Evolutionary conservation across 2,329 filamentous ascomycete genomes (phyloP).

Genomic region (Zopfia rhizophila): DNA sequence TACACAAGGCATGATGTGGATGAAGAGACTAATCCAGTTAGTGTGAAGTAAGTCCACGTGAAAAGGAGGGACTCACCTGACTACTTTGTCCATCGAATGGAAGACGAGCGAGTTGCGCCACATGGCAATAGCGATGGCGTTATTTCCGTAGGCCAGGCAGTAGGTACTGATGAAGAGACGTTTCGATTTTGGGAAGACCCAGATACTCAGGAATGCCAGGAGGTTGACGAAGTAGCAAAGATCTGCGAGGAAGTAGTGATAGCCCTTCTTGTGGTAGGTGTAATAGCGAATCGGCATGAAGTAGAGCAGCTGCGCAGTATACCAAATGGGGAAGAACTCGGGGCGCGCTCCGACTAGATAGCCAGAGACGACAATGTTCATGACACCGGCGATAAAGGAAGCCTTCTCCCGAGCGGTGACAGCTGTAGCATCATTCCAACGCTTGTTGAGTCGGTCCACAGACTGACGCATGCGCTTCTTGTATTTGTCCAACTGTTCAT

Average conservation of each 20-base stretch:
- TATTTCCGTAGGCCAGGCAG: conserved; percentile 94
- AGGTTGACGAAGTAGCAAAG: conserved; percentile 99
- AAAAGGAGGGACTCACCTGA: conserved; percentile 64
- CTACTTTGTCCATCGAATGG: conserved; percentile 98
- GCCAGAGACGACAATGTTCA: conserved; percentile 97
- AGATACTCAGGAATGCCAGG: conserved; percentile 81
- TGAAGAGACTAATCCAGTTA: conserved; percentile 75
- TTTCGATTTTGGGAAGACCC: conserved; percentile 90
- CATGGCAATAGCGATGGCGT: conserved; percentile 97
- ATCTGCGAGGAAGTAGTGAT: conserved; percentile 91
- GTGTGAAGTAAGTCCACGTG: conserved; percentile 10
- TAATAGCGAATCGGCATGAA: conserved; percentile 98
- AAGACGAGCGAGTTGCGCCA: conserved; percentile 99
- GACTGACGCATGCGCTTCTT: conserved; percentile 84
- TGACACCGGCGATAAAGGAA: conserved; percentile 93
- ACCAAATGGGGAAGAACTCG: conserved; percentile 92
- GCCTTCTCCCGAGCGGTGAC: conserved; percentile 93
- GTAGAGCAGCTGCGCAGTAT: conserved; percentile 85
- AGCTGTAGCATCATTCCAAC: conserved; percentile 89
- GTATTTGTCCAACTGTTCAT: conserved; percentile 93
- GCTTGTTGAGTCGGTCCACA: conserved; percentile 85
- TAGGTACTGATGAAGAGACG: conserved; percentile 91
- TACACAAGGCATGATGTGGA: conserved; percentile 98
- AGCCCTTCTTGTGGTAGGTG: conserved; percentile 89
- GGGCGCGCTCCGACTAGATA: conserved; percentile 90